Evolutionary conservation across 306 rosid species (phyloP).

Genomic region (Quercus mongolica): DNA sequence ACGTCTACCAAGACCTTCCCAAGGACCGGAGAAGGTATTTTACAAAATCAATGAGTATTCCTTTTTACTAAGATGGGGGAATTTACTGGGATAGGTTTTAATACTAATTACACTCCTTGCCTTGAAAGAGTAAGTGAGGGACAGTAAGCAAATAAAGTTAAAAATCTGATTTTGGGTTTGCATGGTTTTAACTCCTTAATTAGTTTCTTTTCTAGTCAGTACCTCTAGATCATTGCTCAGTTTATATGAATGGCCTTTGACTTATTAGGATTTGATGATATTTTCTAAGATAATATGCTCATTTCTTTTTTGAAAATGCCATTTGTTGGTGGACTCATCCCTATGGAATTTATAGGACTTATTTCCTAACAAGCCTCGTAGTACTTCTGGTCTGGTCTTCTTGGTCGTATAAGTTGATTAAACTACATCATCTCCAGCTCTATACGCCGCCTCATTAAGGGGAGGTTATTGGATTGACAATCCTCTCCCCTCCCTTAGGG

Average conservation of each 20-base stretch:
- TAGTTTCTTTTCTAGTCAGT: neutral
- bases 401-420: no score
- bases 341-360: no score
- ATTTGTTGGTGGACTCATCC: neutral
- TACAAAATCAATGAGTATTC: neutral
- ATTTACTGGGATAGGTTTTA: neutral
- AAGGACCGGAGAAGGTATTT: conserved; percentile 86
- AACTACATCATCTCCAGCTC: no score
- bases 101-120: neutral
- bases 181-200: neutral
- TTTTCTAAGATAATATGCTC: neutral
- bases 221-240: neutral
- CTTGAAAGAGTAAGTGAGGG: neutral
- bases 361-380: no score
- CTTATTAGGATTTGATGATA: neutral
- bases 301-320: neutral
- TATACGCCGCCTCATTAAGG: no score
- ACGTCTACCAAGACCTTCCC: conserved; percentile 88
- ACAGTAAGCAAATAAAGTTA: neutral
- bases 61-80: neutral
- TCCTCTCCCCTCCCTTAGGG: no score
- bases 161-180: neutral
- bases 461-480: no score
- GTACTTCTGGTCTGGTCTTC: no score
- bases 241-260: neutral